These are phyloP conservation scores for Apium graveolens DNA, from an alignment of 129 eudicot genomes.

Conservation along the genomic window DNA sequence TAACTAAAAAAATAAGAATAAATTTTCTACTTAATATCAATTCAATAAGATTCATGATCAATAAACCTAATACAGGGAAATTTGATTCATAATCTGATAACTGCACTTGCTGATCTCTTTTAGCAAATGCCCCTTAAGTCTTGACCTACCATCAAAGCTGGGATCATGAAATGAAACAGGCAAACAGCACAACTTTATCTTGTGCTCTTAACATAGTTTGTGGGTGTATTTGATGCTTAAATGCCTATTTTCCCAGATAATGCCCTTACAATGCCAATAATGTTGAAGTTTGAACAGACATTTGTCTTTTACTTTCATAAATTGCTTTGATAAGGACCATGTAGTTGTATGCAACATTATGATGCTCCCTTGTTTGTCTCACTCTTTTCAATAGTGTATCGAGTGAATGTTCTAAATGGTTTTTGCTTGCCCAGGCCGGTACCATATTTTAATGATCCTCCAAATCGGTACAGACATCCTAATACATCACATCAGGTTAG, in stretches of 20 bases:
- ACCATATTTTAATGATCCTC: constrained; percentile 27
- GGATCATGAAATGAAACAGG: neutral
- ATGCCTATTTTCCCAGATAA: neutral
- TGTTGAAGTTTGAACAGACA: neutral
- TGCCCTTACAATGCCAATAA: neutral
- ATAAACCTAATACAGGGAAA: neutral
- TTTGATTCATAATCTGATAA: neutral
- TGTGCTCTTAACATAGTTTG: neutral
- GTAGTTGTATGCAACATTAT: neutral
- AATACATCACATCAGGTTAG: constrained; percentile 30
- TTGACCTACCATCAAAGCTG: neutral
- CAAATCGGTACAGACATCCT: constrained; percentile 25
- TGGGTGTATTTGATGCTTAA: neutral
- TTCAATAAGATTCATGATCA: neutral
- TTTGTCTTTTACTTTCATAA: neutral
- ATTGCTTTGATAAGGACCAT: neutral
- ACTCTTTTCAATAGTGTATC: neutral
- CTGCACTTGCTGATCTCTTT: neutral
- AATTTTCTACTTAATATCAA: constrained; percentile 5
- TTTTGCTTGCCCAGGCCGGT: constrained; percentile 41
- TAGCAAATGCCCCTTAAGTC: neutral
- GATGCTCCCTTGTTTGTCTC: neutral
- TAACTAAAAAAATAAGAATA: neutral
- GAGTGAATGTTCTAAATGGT: neutral
- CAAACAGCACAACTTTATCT: neutral